A percentile compares a stretch with the other conserved stretches of the same genome.
phyloP scores from a whole-genome alignment of 2,329 filamentous ascomycete genomes.

The Leptosphaerulina australis region DNA sequence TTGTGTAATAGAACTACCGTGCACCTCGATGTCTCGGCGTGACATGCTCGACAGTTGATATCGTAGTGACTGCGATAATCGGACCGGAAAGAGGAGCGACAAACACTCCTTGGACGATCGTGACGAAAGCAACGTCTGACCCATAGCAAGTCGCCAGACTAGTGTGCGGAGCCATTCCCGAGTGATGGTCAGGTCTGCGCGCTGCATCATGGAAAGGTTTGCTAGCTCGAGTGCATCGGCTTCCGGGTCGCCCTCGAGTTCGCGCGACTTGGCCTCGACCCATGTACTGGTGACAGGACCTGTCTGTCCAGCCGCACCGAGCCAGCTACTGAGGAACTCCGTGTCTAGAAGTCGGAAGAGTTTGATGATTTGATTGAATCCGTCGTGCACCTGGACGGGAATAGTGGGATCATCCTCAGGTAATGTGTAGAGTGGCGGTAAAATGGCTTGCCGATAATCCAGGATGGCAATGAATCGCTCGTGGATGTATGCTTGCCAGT shows the following conservation, averaged over 20 bases:
- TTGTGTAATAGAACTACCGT: constrained; percentile 63
- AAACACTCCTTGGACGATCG: constrained; percentile 47
- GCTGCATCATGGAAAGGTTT: constrained; percentile 52
- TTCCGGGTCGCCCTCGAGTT: constrained; percentile 50
- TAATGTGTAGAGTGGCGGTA: constrained; percentile 48
- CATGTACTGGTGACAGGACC: constrained; percentile 49
- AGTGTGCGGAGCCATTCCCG: constrained; percentile 58
- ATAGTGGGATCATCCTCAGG: constrained; percentile 52
- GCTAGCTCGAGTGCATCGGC: constrained; percentile 48
- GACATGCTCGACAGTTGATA: constrained; percentile 52
- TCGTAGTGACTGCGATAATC: constrained; percentile 53
- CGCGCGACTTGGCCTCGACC: constrained; percentile 55
- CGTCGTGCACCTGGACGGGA: constrained; percentile 49
- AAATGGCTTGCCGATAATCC: constrained; percentile 54
- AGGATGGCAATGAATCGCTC: constrained; percentile 63
- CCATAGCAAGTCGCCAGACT: constrained; percentile 59
- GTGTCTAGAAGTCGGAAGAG: constrained; percentile 54
- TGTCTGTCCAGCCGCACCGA: constrained; percentile 42
- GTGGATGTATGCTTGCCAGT: constrained; percentile 64
- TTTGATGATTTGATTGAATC: constrained; percentile 54
- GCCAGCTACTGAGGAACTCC: constrained; percentile 55
- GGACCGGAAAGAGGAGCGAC: constrained; percentile 54
- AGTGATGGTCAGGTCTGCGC: constrained; percentile 58
- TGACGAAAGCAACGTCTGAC: constrained; percentile 54
- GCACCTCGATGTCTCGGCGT: constrained; percentile 58